Percentiles rank a stretch among this genome's conserved stretches.
Conservation (phyloP, 306 rosid species). For the Sophora flavescens region DNA sequence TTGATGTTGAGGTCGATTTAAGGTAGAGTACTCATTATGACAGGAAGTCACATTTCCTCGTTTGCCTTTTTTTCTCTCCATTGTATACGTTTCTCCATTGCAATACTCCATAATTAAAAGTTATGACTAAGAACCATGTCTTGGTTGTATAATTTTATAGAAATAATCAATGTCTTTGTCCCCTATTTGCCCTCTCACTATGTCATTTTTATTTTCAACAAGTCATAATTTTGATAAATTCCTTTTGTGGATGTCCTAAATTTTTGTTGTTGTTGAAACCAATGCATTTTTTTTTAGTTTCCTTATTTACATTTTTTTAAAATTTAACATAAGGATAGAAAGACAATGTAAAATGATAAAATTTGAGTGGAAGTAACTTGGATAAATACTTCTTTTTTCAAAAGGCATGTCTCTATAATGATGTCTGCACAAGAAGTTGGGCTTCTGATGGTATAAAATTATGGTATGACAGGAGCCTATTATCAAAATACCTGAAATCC, state of each 20-base stretch:
- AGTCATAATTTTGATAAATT: constrained; percentile 36
- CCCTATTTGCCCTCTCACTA: constrained; percentile 15
- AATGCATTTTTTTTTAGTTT: constrained; percentile 26
- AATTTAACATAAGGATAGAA: constrained; percentile 21
- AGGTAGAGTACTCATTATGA: constrained; percentile 15
- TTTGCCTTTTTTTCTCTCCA: neutral
- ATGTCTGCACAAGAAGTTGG: constrained; percentile 27
- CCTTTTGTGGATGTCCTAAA: constrained; percentile 36
- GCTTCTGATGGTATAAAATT: constrained; percentile 27
- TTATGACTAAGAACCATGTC: neutral
- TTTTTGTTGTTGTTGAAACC: neutral
- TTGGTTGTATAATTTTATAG: constrained; percentile 13
- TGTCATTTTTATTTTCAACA: constrained; percentile 32
- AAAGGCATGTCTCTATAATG: neutral
- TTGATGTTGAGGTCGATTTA: neutral
- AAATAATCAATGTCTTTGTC: constrained; percentile 24
- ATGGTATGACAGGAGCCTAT: constrained; percentile 28
- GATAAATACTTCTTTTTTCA: constrained; percentile 8
- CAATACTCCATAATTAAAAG: constrained; percentile 14
- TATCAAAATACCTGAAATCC: constrained; percentile 15
- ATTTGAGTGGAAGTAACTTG: constrained; percentile 22
- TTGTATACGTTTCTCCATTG: neutral
- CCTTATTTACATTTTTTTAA: constrained; percentile 33
- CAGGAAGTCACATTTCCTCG: neutral
- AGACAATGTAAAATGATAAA: constrained; percentile 11